These are phyloP conservation scores for Lachnellula occidentalis DNA, from an alignment of 2,329 filamentous ascomycete genomes.

Conservation along the genomic window DNA sequence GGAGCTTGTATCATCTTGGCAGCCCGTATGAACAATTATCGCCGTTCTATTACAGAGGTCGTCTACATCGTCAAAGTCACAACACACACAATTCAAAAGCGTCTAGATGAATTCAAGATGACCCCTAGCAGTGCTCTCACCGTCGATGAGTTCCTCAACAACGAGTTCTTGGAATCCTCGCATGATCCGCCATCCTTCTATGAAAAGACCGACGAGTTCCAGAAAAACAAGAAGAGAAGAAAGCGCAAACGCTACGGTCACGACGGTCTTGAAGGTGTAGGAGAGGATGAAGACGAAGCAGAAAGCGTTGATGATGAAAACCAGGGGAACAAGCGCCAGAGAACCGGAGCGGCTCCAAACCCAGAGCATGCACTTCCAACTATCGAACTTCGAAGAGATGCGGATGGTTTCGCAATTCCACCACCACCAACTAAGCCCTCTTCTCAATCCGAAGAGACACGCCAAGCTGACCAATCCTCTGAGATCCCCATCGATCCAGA, in stretches of 20 bases:
- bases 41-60: conserved; percentile 84
- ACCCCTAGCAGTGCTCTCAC: conserved; percentile 81
- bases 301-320: conserved; percentile 1
- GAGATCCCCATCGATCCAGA: conserved; percentile 11
- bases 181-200: conserved; percentile 84
- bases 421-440: conserved; percentile 33
- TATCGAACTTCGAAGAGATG: conserved; percentile 46
- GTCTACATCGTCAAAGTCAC: conserved; percentile 99
- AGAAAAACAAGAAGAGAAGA: conserved; percentile 45
- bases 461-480: not conserved
- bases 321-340: conserved; percentile 2
- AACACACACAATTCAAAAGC: conserved; percentile 85
- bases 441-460: not conserved
- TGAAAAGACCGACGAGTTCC: conserved; percentile 55
- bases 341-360: conserved; percentile 21
- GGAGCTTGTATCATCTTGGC: conserved; percentile 92
- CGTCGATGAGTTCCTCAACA: conserved; percentile 75
- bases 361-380: conserved; percentile 12
- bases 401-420: conserved; percentile 65
- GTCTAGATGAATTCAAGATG: conserved; percentile 83
- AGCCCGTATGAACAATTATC: conserved; percentile 96
- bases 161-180: conserved; percentile 64
- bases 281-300: conserved; percentile 22
- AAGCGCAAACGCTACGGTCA: conserved; percentile 33
- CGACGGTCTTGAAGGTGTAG: conserved; percentile 4